Conservation (phyloP, 495 filamentous ascomycete species). For the Penicillium waksmanii region DNA sequence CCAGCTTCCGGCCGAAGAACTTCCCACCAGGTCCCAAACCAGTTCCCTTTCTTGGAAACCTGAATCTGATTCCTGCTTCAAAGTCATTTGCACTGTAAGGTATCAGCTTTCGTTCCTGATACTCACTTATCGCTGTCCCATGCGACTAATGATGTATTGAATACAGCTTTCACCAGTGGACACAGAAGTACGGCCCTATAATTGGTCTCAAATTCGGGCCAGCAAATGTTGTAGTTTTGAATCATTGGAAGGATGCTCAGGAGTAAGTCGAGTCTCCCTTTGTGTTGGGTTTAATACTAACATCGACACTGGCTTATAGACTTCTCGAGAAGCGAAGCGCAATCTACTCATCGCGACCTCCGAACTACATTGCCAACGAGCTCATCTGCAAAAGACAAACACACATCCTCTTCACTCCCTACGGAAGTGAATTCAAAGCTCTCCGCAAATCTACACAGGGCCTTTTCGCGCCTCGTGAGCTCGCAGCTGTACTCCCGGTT, state of each 20-base stretch:
- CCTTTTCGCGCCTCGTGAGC: slow-evolving; percentile 20
- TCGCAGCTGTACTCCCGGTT: slow-evolving; percentile 16
- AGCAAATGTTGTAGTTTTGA: neutral
- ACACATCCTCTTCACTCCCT: slow-evolving; percentile 23
- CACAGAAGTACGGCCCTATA: neutral
- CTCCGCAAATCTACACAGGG: slow-evolving; percentile 20
- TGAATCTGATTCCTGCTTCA: too few species aligned
- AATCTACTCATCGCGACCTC: slow-evolving; percentile 24
- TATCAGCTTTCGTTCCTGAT: too few species aligned
- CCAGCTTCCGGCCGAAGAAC: too few species aligned
- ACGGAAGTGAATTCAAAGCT: slow-evolving; percentile 25
- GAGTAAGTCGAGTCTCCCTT: neutral
- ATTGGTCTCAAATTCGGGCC: neutral
- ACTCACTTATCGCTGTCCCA: too few species aligned
- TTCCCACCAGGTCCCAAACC: too few species aligned
- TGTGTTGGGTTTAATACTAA: neutral
- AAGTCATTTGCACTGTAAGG: too few species aligned
- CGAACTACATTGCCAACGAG: slow-evolving; percentile 14
- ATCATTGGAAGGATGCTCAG: neutral
- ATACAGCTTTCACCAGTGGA: neutral
- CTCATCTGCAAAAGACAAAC: slow-evolving; percentile 19
- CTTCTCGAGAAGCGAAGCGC: slow-evolving; percentile 24
- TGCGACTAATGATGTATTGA: too few species aligned
- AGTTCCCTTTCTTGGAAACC: too few species aligned
- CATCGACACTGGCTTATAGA: neutral